These are phyloP conservation scores for Spathaspora sp. DNA, from an alignment of 1,139 yeast species.

Conservation along the genomic window DNA sequence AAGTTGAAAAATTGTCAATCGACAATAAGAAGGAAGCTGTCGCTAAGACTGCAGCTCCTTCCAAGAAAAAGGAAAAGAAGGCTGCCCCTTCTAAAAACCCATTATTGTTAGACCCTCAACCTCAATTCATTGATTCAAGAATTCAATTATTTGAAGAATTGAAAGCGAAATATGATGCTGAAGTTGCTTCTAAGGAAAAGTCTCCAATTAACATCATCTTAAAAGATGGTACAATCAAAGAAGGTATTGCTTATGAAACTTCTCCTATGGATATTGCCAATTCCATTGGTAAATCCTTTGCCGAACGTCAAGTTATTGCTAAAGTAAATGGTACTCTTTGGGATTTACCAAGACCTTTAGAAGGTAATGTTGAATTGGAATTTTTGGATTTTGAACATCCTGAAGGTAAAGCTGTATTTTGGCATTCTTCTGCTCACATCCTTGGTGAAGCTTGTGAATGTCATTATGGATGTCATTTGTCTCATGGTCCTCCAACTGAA, in stretches of 20 bases:
- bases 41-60: constrained; percentile 1
- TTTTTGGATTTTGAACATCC: constrained; percentile 67
- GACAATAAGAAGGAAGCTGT: constrained; percentile 1
- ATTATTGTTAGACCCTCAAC: constrained; percentile 69
- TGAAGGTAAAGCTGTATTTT: constrained; percentile 93
- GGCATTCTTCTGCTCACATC: constrained; percentile 99
- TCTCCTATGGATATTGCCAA: constrained; percentile 85
- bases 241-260: constrained; percentile 86
- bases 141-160: constrained; percentile 76
- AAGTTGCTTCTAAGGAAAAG: constrained; percentile 58
- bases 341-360: constrained; percentile 96
- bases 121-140: constrained; percentile 79
- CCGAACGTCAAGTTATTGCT: constrained; percentile 85
- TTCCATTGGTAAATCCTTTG: constrained; percentile 77
- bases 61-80: constrained; percentile 16
- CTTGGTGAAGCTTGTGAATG: constrained; percentile 98
- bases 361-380: constrained; percentile 67
- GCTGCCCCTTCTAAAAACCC: constrained; percentile 32
- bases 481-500: constrained; percentile 92
- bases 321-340: constrained; percentile 87
- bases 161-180: constrained; percentile 75
- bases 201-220: constrained; percentile 72
- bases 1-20: constrained; percentile 12
- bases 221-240: constrained; percentile 80
- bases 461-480: constrained; percentile 88